Evolutionary conservation across 768 basidiomycete genomes (phyloP).

Genomic region (Amanita muscaria): DNA sequence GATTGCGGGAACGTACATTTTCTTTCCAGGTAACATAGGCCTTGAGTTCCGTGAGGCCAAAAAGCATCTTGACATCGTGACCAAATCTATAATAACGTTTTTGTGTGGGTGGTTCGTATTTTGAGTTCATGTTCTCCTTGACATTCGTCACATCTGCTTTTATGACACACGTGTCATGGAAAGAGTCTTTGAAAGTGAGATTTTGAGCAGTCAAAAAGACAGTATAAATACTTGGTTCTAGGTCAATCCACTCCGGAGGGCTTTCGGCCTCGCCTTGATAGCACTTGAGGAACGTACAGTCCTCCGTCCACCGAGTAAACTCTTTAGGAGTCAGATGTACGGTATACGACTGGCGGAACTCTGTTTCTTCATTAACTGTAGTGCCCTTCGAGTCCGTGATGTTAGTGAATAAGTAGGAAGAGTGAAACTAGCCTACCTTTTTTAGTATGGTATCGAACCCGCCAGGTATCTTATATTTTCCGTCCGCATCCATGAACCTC

Average conservation of each 20-base stretch:
- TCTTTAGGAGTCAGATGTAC: constrained; percentile 4
- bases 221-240: constrained; percentile 14
- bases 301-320: constrained; percentile 9
- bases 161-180: constrained; percentile 15
- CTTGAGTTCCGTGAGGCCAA: constrained; percentile 39
- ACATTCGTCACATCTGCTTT: constrained; percentile 14
- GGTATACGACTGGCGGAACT: constrained; percentile 13
- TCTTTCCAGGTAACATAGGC: constrained; percentile 39
- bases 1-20: constrained; percentile 16
- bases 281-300: constrained; percentile 10
- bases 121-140: constrained; percentile 5
- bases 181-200: constrained; percentile 8
- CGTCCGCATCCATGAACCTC: constrained; percentile 1
- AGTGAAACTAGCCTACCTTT: constrained; percentile 2
- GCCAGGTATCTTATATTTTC: constrained; percentile 3
- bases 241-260: constrained; percentile 16
- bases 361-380: constrained; percentile 16
- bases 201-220: no score
- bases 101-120: not conserved
- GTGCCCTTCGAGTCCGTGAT: constrained; percentile 12
- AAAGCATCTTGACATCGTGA: constrained; percentile 33
- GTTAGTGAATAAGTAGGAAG: not conserved
- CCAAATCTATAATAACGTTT: constrained; percentile 16
- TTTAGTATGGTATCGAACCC: constrained; percentile 10
- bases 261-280: constrained; percentile 12